These are phyloP conservation scores for Talaromyces adpressus DNA, from an alignment of 495 filamentous ascomycete genomes.

Conservation along the genomic window DNA sequence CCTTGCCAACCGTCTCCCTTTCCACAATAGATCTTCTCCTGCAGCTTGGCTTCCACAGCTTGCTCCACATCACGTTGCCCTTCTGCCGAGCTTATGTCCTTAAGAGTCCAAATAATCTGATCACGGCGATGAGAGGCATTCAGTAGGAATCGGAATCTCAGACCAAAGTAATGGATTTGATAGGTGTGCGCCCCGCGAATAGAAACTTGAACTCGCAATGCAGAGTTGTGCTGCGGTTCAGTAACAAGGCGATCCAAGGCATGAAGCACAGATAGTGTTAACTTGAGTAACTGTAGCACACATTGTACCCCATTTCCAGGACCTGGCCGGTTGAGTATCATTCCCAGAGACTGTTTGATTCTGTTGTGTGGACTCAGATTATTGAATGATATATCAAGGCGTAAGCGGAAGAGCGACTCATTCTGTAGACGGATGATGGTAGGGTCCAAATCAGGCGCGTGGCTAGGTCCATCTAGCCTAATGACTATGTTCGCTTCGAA, in stretches of 20 bases:
- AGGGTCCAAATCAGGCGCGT: constrained; percentile 18
- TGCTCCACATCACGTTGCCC: constrained; percentile 12
- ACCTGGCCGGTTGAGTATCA: constrained; percentile 48
- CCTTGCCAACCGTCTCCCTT: constrained; percentile 44
- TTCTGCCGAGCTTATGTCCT: constrained; percentile 21
- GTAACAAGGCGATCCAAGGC: constrained; percentile 46
- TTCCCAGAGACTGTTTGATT: constrained; percentile 56
- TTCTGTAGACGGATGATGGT: constrained; percentile 15
- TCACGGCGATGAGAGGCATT: constrained; percentile 21
- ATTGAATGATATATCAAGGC: constrained; percentile 42
- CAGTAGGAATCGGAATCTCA: constrained; percentile 31
- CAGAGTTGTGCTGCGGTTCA: constrained; percentile 17
- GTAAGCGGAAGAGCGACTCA: constrained; percentile 23
- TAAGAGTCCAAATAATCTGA: constrained; percentile 35
- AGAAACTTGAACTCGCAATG: constrained; percentile 27
- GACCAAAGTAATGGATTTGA: constrained; percentile 34
- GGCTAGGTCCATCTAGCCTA: constrained; percentile 14
- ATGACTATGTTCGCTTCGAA: constrained; percentile 27
- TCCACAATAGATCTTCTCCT: constrained; percentile 31
- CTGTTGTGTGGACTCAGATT: constrained; percentile 68
- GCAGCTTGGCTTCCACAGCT: constrained; percentile 13
- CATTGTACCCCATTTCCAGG: constrained; percentile 43
- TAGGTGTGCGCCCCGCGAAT: constrained; percentile 37
- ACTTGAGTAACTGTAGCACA: constrained; percentile 44
- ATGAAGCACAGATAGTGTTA: constrained; percentile 62